A percentile compares a stretch with the other conserved stretches of the same genome.
Conservation (phyloP, 495 filamentous ascomycete genomes). For the Hypoxylon crocopeplum region DNA sequence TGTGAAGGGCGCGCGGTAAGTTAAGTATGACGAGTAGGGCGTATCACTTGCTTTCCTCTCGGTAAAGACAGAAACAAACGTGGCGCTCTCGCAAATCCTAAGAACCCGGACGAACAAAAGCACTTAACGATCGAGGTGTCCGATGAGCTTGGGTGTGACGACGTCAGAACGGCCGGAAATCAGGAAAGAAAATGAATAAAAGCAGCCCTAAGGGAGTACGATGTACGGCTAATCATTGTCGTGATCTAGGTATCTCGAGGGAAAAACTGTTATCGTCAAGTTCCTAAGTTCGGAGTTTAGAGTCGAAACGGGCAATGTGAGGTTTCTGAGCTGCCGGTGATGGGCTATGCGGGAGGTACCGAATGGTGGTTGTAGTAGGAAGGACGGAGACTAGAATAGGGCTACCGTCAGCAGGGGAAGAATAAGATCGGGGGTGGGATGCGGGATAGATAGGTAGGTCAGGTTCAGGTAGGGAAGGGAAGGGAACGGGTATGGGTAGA, state of each 20-base stretch:
- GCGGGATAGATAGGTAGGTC: slow-evolving; percentile 13
- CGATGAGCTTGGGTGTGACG: slow-evolving; percentile 26
- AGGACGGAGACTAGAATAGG: slow-evolving; percentile 35
- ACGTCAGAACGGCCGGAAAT: slow-evolving; percentile 41
- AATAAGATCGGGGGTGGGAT: slow-evolving; percentile 25
- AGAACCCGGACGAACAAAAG: slow-evolving; percentile 26
- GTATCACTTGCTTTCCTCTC: slow-evolving; percentile 10
- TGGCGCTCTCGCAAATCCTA: slow-evolving; percentile 25
- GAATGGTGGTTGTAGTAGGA: slow-evolving; percentile 21
- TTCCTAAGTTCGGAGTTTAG: slow-evolving; percentile 17
- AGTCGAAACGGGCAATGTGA: slow-evolving; percentile 19
- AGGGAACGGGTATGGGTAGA: slow-evolving; percentile 15
- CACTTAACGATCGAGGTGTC: slow-evolving; percentile 31
- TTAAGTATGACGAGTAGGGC: not conserved
- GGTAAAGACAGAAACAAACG: slow-evolving; percentile 25
- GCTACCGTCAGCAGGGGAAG: slow-evolving; percentile 33
- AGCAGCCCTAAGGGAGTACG: slow-evolving; percentile 54
- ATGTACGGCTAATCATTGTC: slow-evolving; percentile 59
- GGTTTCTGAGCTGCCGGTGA: slow-evolving; percentile 9
- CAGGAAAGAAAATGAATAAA: slow-evolving; percentile 57
- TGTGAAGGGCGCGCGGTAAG: slow-evolving; percentile 12
- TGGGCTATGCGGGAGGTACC: slow-evolving; percentile 16
- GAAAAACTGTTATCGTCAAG: slow-evolving; percentile 14
- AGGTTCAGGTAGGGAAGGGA: slow-evolving; percentile 20
- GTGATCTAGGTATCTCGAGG: slow-evolving; percentile 37